phyloP scores from a whole-genome alignment of 23 red algal genomes.

The Gracilaria domingensis region DNA sequence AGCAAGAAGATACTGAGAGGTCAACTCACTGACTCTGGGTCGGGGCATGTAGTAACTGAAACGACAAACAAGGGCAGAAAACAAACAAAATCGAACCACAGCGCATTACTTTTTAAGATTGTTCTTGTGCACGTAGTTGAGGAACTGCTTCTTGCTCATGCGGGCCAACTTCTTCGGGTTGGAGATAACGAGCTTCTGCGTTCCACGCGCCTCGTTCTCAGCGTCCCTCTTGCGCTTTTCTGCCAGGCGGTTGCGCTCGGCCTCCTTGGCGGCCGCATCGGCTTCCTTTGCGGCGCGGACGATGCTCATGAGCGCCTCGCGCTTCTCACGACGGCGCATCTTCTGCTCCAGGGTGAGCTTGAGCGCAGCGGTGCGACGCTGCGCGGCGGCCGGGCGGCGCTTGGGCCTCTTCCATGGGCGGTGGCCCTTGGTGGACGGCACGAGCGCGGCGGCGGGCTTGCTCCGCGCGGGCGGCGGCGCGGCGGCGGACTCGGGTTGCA shows the following conservation, averaged over 20 bases:
- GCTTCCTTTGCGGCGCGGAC: constrained; percentile 68
- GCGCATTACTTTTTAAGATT: constrained; percentile 45
- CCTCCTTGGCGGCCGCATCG: constrained; percentile 59
- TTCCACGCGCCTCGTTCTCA: constrained; percentile 59
- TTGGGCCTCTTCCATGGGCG: constrained; percentile 77
- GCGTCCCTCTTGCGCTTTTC: constrained; percentile 56
- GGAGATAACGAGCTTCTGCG: constrained; percentile 57
- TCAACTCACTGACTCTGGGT: constrained; percentile 74
- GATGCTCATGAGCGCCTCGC: constrained; percentile 38
- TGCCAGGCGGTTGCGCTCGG: constrained; percentile 42
- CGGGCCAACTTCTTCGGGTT: constrained; percentile 69
- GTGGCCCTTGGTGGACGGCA: constrained; percentile 60
- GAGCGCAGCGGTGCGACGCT: constrained; percentile 48
- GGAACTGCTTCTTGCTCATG: constrained; percentile 77
- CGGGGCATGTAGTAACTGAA: constrained; percentile 9
- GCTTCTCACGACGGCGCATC: constrained; percentile 30
- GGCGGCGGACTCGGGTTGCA: neutral
- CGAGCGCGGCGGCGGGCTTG: neutral
- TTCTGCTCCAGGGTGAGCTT: constrained; percentile 62
- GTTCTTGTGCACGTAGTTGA: constrained; percentile 65
- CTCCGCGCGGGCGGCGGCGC: neutral
- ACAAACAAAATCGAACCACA: neutral
- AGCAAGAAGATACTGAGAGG: constrained; percentile 50
- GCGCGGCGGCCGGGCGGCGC: constrained; percentile 32
- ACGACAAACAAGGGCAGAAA: neutral